Base-by-base conservation (phyloP, 1,139 yeast genomes). In the Yamadazyma trypodendri region DNA sequence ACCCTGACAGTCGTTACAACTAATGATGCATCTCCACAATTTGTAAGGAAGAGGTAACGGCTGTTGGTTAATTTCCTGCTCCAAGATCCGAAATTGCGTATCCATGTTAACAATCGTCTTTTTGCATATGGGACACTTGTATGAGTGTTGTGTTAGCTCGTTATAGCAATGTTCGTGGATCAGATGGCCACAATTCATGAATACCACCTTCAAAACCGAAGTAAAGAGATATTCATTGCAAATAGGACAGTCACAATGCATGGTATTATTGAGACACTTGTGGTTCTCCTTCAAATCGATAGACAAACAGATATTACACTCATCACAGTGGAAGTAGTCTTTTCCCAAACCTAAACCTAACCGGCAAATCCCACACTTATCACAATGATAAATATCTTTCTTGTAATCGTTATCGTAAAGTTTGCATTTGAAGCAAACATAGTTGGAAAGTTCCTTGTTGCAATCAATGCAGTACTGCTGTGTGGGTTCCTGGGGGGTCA, bases 141-240 rank as follows among this genome's bases (percentile, higher is more conserved):
- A 89, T 15, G 87, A 79, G 54, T 85, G 88, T 48, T 80, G 75
- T 14, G 88, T 78, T 56, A 85, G 80, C 49, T 86, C 92, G 42
- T 81, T 81, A 56, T 81, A 89, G 57, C 97, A 90, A 24, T 63
- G 58, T 55, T 88, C 89, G 61, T 90, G 97, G 44, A 90, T 89
- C 34, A 95, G 87, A 61, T 90, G 97, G 3, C 97, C 97, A 61
- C 97, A 90, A 35, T 79, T 76, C 96, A 90, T 88, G 58, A 89
- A 88, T 13, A 88, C 95, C 28, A 89, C 95, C 21, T 89, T 84
- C 52, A 72, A 76, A 4, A 85, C 80, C n/a, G 94, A 83, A 6
- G 89, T 84, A 57, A 90, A 90, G 76, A 90, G 77, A 57, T 83
- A 89, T 51, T 89, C 97, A 43, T 85, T 88, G 61, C 97, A 90